phyloP scores from a whole-genome alignment of 1,284 basidiomycete genomes.

The Sanghuangporus weigelae region DNA sequence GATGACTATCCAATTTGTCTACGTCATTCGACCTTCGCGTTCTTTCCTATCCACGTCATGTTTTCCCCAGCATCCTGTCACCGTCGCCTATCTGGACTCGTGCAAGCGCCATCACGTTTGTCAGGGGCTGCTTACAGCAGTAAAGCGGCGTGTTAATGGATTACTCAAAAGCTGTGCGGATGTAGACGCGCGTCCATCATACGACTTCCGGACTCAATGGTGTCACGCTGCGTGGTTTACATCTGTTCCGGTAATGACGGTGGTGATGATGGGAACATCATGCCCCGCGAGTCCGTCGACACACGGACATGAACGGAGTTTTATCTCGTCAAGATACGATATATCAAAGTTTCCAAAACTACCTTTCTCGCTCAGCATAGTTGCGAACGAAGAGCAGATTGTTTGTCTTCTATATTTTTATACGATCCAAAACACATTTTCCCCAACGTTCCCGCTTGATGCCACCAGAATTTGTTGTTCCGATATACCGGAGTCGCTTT shows the following conservation, averaged over 20 bases:
- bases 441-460: background rate
- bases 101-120: background rate
- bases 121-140: too few relatives aligned
- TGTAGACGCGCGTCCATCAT: background rate
- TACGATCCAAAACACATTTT: background rate
- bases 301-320: background rate
- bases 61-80: background rate
- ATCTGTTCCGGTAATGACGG: slow-evolving; percentile 1
- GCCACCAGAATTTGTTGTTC: background rate
- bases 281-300: background rate
- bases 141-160: too few relatives aligned
- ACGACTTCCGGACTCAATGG: background rate
- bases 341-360: background rate
- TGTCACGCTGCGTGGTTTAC: background rate
- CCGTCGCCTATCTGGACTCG: background rate
- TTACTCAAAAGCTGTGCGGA: background rate
- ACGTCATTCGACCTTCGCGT: background rate
- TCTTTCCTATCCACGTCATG: background rate
- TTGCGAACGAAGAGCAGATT: background rate
- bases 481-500: background rate
- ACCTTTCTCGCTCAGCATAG: background rate
- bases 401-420: background rate
- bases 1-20: background rate
- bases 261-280: background rate
- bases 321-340: background rate